A percentile compares a stretch with the other conserved stretches of the same genome.
Evolutionary conservation across 208 protist species (phyloP).

Genomic region (Leishmania major): DNA sequence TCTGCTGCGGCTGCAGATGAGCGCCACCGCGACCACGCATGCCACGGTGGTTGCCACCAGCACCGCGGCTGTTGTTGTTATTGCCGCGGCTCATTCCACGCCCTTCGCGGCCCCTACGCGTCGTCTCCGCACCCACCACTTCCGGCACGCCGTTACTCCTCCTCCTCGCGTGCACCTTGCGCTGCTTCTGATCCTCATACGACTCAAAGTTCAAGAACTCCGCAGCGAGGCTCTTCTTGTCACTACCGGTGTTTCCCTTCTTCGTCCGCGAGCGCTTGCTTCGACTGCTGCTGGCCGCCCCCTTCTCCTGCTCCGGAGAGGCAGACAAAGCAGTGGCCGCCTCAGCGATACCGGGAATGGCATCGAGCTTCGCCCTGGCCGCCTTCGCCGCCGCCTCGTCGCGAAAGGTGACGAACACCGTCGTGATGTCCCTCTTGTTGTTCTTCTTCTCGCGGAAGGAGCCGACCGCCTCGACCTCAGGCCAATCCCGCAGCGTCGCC

Average conservation of each 20-base stretch:
- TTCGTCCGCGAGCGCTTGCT: constrained; percentile 21
- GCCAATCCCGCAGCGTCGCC: constrained; percentile 62
- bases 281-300: constrained; percentile 6
- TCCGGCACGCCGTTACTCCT: constrained; percentile 1
- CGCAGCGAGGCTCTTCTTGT: constrained; percentile 44
- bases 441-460: constrained; percentile 82
- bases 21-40: constrained; percentile 19
- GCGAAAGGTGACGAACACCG: constrained; percentile 79
- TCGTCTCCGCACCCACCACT: neutral
- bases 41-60: constrained; percentile 8
- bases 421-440: constrained; percentile 77
- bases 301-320: constrained; percentile 27
- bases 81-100: constrained; percentile 23
- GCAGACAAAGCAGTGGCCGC: constrained; percentile 9
- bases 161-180: constrained; percentile 7
- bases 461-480: constrained; percentile 78
- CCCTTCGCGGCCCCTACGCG: constrained; percentile 1
- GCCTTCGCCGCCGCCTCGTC: constrained; percentile 43
- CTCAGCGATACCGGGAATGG: constrained; percentile 49
- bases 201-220: constrained; percentile 69
- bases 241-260: constrained; percentile 1
- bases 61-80: neutral
- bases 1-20: constrained; percentile 12
- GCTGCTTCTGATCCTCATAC: constrained; percentile 34
- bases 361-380: constrained; percentile 37